Evolutionary conservation across 1,284 basidiomycete genomes (phyloP).

Genomic region (Pseudozyma hubeiensis): DNA sequence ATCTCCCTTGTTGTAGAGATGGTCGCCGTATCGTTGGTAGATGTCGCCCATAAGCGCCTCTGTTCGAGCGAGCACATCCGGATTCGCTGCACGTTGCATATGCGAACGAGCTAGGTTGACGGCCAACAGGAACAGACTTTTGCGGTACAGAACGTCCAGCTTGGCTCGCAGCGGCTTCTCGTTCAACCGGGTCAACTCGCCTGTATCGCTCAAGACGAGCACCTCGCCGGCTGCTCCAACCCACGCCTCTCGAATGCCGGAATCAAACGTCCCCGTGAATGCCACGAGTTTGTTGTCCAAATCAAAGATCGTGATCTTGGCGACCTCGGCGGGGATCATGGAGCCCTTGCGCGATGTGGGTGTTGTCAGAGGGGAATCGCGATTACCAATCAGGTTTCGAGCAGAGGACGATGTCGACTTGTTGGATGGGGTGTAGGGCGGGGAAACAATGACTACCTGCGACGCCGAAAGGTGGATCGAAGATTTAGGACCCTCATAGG

Average conservation of each 20-base stretch:
- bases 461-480: conserved; percentile 54
- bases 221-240: conserved; percentile 45
- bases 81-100: conserved; percentile 39
- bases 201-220: conserved; percentile 53
- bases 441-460: conserved; percentile 80
- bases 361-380: conserved; percentile 36
- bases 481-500: conserved; percentile 70
- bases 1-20: conserved; percentile 89
- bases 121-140: conserved; percentile 61
- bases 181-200: conserved; percentile 47
- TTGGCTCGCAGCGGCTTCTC: conserved; percentile 61
- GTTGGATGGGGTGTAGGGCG: conserved; percentile 78
- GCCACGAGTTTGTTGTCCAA: conserved; percentile 91
- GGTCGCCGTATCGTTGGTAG: conserved; percentile 82
- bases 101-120: conserved; percentile 58
- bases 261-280: conserved; percentile 70
- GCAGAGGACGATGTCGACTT: conserved; percentile 83
- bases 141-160: conserved; percentile 62
- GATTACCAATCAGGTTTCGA: conserved; percentile 74
- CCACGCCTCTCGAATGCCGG: conserved; percentile 52
- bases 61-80: conserved; percentile 36
- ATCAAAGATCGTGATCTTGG: conserved; percentile 90
- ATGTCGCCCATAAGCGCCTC: conserved; percentile 64
- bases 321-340: conserved; percentile 59
- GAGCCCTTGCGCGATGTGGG: conserved; percentile 19